A percentile compares a stretch with the other conserved stretches of the same genome.
Evolutionary conservation across 257 asterid genomes (phyloP).

Genomic region (Parsonsia alboflavescens): DNA sequence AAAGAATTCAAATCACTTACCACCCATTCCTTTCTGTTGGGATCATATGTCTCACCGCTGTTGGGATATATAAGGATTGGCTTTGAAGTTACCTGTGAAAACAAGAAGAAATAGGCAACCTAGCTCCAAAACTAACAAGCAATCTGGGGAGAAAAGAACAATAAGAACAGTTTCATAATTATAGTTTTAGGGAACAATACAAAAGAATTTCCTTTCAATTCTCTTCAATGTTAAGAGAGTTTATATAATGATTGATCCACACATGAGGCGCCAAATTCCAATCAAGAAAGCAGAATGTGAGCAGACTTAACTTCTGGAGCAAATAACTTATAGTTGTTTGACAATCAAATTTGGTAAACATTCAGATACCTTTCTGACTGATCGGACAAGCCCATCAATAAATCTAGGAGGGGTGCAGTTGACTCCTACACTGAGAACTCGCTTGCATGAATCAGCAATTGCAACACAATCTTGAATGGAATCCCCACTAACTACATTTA

Average conservation of each 20-base stretch:
- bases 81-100: conserved; percentile 57
- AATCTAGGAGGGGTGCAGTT: conserved; percentile 83
- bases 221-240: too few species aligned
- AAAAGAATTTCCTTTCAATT: not conserved
- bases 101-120: not conserved
- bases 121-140: not conserved
- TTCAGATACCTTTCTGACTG: conserved; percentile 39
- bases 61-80: conserved; percentile 79
- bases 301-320: not conserved
- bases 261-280: not conserved
- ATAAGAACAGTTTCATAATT: not conserved
- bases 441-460: conserved; percentile 51
- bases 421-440: conserved; percentile 60
- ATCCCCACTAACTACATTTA: conserved; percentile 59
- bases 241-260: too few species aligned
- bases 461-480: conserved; percentile 53
- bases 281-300: not conserved
- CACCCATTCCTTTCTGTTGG: conserved; percentile 69
- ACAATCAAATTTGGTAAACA: not conserved
- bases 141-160: not conserved
- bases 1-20: conserved; percentile 31
- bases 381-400: conserved; percentile 56
- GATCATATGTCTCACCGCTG: conserved; percentile 84
- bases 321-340: not conserved
- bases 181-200: not conserved